Evolutionary conservation across 1,284 basidiomycete species (phyloP).

Genomic region (Lentinula novae-zelandiae): DNA sequence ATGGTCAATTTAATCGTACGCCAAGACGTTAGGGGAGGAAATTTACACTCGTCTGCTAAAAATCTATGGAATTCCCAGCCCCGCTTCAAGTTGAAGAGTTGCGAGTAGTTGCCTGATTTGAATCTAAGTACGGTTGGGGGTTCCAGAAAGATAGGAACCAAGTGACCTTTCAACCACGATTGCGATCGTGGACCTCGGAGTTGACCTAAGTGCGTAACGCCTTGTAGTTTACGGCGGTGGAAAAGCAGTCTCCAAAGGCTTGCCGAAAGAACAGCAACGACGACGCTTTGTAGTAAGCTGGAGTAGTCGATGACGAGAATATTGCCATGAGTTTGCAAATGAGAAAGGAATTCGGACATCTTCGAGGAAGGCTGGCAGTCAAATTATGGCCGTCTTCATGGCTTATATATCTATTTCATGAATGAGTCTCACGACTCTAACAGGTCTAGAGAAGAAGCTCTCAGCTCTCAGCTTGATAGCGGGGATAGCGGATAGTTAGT

Average conservation of each 20-base stretch:
- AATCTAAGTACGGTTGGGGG: too few species aligned
- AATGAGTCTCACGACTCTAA: too few species aligned
- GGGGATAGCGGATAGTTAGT: not conserved
- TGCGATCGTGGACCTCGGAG: conserved; percentile 23
- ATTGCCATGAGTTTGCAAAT: not conserved
- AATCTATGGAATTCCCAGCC: conserved; percentile 7
- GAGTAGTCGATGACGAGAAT: not conserved
- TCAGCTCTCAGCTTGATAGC: not conserved
- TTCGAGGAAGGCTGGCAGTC: not conserved
- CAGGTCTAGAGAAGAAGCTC: not conserved
- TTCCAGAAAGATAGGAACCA: not conserved
- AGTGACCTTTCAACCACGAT: conserved; percentile 24
- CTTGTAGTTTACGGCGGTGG: not conserved
- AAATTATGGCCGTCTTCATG: not conserved
- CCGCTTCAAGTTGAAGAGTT: not conserved
- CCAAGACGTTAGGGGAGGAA: not conserved
- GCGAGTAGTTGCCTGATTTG: not conserved
- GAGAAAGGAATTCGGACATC: not conserved
- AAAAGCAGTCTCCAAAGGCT: not conserved
- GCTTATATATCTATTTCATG: not conserved
- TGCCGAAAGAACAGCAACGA: not conserved
- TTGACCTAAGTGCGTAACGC: conserved; percentile 12
- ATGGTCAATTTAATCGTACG: not conserved
- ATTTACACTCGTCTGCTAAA: not conserved
- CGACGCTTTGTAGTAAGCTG: not conserved